Base-by-base conservation (phyloP, 108 stramenopile genomes). In the Aurantiochytrium sp. region DNA sequence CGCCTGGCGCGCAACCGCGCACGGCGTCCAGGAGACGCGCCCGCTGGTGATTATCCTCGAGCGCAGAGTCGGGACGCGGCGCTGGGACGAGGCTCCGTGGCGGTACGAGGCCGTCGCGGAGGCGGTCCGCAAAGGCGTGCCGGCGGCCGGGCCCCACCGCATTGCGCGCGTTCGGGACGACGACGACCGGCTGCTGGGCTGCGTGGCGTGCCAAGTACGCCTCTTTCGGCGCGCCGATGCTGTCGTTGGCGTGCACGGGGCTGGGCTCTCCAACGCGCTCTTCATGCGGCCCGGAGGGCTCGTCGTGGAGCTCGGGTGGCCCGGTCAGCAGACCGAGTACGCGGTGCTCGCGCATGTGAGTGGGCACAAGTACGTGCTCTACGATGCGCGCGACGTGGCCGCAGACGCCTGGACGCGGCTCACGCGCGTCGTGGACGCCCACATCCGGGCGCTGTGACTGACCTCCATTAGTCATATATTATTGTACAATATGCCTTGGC, bases 231-330 rank as follows among this genome's bases (percentile, higher is more conserved):
- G 85, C 30, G 88, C 88, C 54, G 81, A 85, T 52, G 50, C 50
- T n/a, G 88, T 88, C 73, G 50, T 88, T 52, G 88, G 88, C 22
- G 12, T 42, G 21, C 88, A 88, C 50, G 88, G 88, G 24, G 88
- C 88, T 15, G 88, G 88, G 12, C 37, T 88, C 21, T 88, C 88
- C n/a, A 88, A 88, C 48, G 88, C 85, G 4, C 53, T 88, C n/a
- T 88, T 88, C 37, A 88, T 88, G 88, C 42, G 17, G n/a, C 85
- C 88, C 5, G 88, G 88, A 41, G 88, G 65, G 4, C 10, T 88
- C 17, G 36, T 88, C 69, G 85, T 85, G 12, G 88, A 88, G 48
- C 81, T 88, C 15, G 81, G 50, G 21, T 85, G 73, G 73, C 24
- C n/a, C 8, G 73, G 45, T 6, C 39, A 48, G 45, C 73, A 81